These are phyloP conservation scores for Lasiodiplodia sp. DNA, from an alignment of 2,329 filamentous ascomycete genomes.

Conservation along the genomic window DNA sequence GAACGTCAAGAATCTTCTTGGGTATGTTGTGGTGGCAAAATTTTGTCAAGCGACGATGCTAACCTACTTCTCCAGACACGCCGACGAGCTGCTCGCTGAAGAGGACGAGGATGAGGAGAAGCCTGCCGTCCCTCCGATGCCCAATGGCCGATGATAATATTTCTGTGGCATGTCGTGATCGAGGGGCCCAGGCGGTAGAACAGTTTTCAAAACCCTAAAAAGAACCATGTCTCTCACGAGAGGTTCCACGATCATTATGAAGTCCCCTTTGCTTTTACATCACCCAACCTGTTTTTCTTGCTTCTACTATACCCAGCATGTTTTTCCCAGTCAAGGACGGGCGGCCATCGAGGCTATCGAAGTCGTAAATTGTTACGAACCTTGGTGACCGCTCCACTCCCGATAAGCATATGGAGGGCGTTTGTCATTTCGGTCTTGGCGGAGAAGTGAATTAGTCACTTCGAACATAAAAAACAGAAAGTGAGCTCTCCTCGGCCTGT, in stretches of 20 bases:
- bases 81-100: constrained; percentile 51
- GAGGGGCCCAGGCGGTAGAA: constrained; percentile 17
- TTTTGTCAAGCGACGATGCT: background rate
- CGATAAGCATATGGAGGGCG: constrained; percentile 14
- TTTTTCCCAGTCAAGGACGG: constrained; percentile 10
- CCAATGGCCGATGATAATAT: constrained; percentile 23
- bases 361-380: constrained; percentile 9
- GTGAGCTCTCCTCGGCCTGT: background rate
- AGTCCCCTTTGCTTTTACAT: constrained; percentile 14
- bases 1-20: constrained; percentile 86
- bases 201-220: constrained; percentile 16
- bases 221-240: constrained; percentile 23
- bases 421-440: background rate
- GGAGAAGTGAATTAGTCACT: constrained; percentile 2
- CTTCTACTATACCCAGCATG: constrained; percentile 31
- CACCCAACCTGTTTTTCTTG: constrained; percentile 9
- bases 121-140: constrained; percentile 30
- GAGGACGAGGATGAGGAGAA: constrained; percentile 48
- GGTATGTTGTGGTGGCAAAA: constrained; percentile 54
- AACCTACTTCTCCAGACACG: constrained; percentile 42
- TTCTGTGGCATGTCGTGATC: background rate
- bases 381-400: constrained; percentile 2
- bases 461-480: background rate
- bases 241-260: constrained; percentile 24
- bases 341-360: constrained; percentile 4